Evolutionary conservation across 2,329 filamentous ascomycete genomes (phyloP).

Genomic region (Sarocladiaceae sp.): DNA sequence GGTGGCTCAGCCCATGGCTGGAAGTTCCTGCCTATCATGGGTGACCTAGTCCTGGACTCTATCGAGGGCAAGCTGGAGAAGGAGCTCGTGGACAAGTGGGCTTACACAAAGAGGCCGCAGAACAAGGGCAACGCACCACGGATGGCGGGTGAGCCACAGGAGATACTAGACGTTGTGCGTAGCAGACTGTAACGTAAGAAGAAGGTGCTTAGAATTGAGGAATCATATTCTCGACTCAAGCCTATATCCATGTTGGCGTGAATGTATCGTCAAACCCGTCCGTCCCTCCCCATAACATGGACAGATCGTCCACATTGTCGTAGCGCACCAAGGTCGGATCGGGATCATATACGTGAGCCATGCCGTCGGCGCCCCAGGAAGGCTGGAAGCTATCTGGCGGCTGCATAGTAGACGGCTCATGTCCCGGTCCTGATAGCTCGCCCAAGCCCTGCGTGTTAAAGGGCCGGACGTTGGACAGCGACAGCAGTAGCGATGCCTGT

Average conservation of each 20-base stretch:
- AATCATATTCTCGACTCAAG: not conserved
- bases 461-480: not conserved
- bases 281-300: not conserved
- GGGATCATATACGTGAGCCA: not conserved
- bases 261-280: not conserved
- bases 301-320: not conserved
- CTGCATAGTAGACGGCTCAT: too few species aligned
- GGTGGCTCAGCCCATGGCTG: conserved; percentile 2
- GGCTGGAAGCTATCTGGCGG: not conserved
- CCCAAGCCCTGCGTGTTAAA: not conserved
- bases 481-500: not conserved
- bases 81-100: not conserved
- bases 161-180: not conserved
- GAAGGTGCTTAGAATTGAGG: not conserved
- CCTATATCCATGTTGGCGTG: not conserved
- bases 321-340: not conserved
- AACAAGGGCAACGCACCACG: not conserved
- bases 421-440: too few species aligned
- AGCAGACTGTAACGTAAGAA: not conserved
- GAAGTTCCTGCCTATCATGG: conserved; percentile 2
- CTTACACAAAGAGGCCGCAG: not conserved
- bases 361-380: not conserved
- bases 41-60: not conserved
- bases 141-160: not conserved
- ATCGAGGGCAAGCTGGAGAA: not conserved